Evolutionary conservation across 108 stramenopile species (phyloP), one percentile per base, ranked within the genome.

Genomic region (Craspedostauros australis): DNA sequence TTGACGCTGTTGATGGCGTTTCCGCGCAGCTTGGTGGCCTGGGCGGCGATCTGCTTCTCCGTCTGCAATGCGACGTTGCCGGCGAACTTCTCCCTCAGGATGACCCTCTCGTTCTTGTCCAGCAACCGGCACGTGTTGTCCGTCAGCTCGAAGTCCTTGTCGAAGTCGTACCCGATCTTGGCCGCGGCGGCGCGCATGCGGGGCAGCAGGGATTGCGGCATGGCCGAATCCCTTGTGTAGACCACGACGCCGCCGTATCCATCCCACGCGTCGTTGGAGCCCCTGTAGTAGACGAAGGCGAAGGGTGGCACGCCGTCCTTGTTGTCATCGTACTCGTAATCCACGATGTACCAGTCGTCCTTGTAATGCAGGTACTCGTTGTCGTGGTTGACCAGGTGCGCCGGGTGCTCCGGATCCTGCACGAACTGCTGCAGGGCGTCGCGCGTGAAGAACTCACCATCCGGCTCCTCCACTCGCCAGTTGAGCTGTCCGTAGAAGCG

Each of bases 361-460:
- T 93, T 69, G 67, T 97, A 97, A 62, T 97, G 94, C 45, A 97
- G 75, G 70, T 94, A 97, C 45, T 97, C 96, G 68, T 97, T 97
- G 56, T 97, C 93, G 57, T 97, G 92, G 73, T 97, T 97, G 65
- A 91, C 72, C 60, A 97, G 63, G 43, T 88, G 86, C 1, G 73
- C 86, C 5, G 91, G 90, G 47, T 88, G 70, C 14, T 86, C 48
- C 1, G 72, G 79, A 77, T 97, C 96, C 66, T 97, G 93, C 0
- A 75, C 60, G 61, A 97, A 97, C 21, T 60, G 61, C 65, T 97
- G 96, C 9, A 97, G 31, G 6, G 94, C 91, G 64, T 94, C 88
- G 20, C 88, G 66, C 5, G 88, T 95, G 75, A 97, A 95, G 62
- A 91, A 91, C 64, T 97, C 95, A 24, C 96, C 96, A 72, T 97